Evolutionary conservation across 257 asterid species (phyloP), one percentile per base, ranked within the genome.

Genomic region (Penstemon davidsonii): DNA sequence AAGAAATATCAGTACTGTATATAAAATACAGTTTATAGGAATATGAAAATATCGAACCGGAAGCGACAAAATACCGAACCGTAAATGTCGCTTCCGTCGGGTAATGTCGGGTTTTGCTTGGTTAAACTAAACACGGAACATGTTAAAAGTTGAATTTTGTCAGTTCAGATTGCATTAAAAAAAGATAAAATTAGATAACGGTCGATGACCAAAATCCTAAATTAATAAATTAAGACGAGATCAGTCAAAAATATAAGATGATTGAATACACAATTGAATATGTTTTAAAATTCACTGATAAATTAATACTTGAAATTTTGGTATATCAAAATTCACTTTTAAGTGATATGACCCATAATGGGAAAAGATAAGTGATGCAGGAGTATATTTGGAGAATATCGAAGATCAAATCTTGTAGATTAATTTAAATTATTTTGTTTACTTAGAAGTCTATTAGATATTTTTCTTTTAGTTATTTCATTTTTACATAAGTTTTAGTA

Each of bases 341-440:
- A 42, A 46, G 4, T 49, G 64, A 64, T 45, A 66, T 60, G 10
- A 19, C 60, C 33, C 70, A 65, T 59, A 51, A 52, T 53, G 44
- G 67, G 53, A 76, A 70, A 71, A 55, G 69, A 69, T 70, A 11
- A n/a, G n/a, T n/a, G n/a, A n/a, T n/a, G n/a, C n/a, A n/a, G n/a
- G n/a, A n/a, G n/a, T n/a, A n/a, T n/a, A n/a, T n/a, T n/a, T n/a
- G n/a, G n/a, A n/a, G n/a, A n/a, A n/a, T n/a, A n/a, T n/a, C n/a
- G n/a, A n/a, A n/a, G n/a, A n/a, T n/a, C n/a, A n/a, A n/a, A n/a
- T n/a, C n/a, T n/a, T n/a, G n/a, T n/a, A n/a, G n/a, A n/a, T n/a
- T n/a, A n/a, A n/a, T n/a, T n/a, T n/a, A n/a, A n/a, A n/a, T n/a
- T n/a, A n/a, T n/a, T n/a, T n/a, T n/a, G n/a, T n/a, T n/a, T n/a